Percentiles rank a stretch among this genome's conserved stretches.
Conservation (phyloP, 73 alveolate species). For the Breviolum minutum region DNA sequence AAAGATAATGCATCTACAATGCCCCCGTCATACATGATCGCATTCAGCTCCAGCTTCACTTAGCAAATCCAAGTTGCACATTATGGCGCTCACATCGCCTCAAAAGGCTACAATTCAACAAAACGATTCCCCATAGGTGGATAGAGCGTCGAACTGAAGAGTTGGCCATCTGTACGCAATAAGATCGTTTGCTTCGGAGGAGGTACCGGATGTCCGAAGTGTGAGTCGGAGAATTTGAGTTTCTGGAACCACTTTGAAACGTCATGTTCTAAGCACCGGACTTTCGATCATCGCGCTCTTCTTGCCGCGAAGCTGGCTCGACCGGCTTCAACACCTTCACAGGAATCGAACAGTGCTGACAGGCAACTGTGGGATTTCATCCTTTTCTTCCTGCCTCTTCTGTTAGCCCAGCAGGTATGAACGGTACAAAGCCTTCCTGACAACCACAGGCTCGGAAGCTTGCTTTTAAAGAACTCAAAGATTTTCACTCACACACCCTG, state of each 20-base stretch:
- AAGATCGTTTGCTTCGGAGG: too few species aligned
- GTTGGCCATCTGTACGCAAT: too few species aligned
- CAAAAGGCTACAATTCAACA: background rate
- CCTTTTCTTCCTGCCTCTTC: slow-evolving; percentile 2
- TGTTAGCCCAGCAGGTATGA: background rate
- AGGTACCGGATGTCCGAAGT: too few species aligned
- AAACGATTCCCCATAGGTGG: too few species aligned
- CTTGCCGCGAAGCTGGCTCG: slow-evolving; percentile 74
- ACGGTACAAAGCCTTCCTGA: background rate
- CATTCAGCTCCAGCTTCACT: background rate
- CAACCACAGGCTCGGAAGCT: background rate
- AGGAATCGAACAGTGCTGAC: background rate
- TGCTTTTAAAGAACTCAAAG: background rate
- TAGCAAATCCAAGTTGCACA: background rate
- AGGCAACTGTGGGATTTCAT: background rate
- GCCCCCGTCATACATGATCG: background rate
- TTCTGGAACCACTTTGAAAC: background rate
- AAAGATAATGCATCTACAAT: background rate
- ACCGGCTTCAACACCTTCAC: slow-evolving; percentile 64
- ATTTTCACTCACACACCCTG: background rate
- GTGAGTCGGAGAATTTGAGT: too few species aligned
- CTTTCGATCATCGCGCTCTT: slow-evolving; percentile 67
- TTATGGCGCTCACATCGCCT: slow-evolving; percentile 50
- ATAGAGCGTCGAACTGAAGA: too few species aligned
- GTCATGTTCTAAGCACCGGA: background rate